These are phyloP conservation scores for Phytopythium mirpurense DNA, from an alignment of 352 stramenopile genomes.

Conservation along the genomic window DNA sequence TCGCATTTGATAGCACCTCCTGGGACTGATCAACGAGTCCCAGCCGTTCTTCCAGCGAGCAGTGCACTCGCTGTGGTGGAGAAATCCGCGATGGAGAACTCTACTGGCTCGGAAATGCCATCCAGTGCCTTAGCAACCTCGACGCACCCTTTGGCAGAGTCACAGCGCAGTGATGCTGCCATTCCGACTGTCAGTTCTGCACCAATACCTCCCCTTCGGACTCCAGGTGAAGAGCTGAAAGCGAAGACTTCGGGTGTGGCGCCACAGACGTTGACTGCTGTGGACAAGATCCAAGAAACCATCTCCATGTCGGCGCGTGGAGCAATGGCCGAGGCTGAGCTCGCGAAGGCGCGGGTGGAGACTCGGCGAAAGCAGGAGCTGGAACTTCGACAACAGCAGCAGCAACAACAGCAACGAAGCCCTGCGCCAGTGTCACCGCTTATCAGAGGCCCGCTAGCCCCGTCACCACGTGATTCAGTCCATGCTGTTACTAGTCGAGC, in stretches of 20 bases:
- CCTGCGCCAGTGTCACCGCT: neutral
- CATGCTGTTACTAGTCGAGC: neutral
- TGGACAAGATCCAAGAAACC: slow-evolving; percentile 26
- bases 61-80: neutral
- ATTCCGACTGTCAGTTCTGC: no score
- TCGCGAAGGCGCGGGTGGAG: slow-evolving; percentile 65
- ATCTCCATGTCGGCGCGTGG: slow-evolving; percentile 47
- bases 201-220: no score
- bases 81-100: neutral
- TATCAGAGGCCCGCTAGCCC: neutral
- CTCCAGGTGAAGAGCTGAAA: no score
- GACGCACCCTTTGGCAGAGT: neutral
- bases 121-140: neutral
- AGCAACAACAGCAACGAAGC: slow-evolving; percentile 8
- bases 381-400: slow-evolving; percentile 35
- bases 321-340: slow-evolving; percentile 58
- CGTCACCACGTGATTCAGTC: neutral
- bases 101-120: neutral
- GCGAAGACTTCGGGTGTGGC: no score
- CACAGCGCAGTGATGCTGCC: no score
- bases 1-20: neutral
- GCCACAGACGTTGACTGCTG: neutral
- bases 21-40: neutral
- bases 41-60: neutral
- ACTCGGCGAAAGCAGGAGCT: slow-evolving; percentile 48